These are phyloP conservation scores for Solanum chacoense DNA, from an alignment of 305 asterid species.

Conservation along the genomic window DNA sequence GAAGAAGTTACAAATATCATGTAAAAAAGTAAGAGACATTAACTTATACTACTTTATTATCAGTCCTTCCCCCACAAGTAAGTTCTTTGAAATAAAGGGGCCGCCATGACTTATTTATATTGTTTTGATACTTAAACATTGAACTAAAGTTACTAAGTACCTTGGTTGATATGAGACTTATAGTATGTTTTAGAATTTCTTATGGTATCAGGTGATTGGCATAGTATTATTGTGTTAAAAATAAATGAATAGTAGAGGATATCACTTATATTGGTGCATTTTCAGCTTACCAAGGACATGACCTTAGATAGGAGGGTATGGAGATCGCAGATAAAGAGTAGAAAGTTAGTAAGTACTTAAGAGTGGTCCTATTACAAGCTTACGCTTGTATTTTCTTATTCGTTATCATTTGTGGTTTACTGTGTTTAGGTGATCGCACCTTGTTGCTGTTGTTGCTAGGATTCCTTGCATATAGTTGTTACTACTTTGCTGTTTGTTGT, in stretches of 20 bases:
- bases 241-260: not conserved
- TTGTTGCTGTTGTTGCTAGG: not conserved
- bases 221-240: not conserved
- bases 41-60: not conserved
- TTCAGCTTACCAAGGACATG: not conserved
- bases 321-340: not conserved
- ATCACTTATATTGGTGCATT: not conserved
- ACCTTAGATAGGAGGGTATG: not conserved
- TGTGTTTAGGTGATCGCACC: not conserved
- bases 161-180: not conserved
- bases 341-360: not conserved
- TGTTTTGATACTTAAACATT: not conserved
- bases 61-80: not conserved
- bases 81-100: not conserved
- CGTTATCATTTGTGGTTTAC: not conserved
- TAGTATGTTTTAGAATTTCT: not conserved
- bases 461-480: not conserved
- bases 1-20: not conserved
- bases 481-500: not conserved
- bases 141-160: not conserved
- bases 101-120: not conserved
- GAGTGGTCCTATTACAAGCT: not conserved
- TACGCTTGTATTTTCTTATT: not conserved
- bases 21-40: not conserved
- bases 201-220: not conserved